Percentiles rank a stretch among this genome's conserved stretches.
These are phyloP conservation scores for Fusarium sp. DNA, from an alignment of 2,329 filamentous ascomycete genomes.

Conservation along the genomic window DNA sequence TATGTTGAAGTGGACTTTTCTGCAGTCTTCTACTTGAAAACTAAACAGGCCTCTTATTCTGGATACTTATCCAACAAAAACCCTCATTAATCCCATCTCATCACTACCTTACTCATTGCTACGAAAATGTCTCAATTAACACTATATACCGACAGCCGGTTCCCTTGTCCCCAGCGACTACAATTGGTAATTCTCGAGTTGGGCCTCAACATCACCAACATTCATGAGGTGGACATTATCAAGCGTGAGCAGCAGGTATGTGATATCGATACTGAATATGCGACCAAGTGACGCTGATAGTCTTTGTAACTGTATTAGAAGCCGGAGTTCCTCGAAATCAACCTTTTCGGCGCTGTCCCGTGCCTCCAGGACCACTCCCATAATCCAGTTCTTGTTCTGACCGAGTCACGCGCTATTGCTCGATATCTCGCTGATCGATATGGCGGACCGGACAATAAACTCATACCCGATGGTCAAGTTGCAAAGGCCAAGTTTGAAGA, in stretches of 20 bases:
- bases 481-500: not conserved
- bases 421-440: not conserved
- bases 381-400: not conserved
- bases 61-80: rapidly evolving
- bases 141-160: not conserved
- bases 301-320: not conserved
- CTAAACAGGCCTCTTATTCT: not conserved
- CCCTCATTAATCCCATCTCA: not conserved
- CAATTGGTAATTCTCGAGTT: not conserved
- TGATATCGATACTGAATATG: too few relatives aligned
- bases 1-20: not conserved
- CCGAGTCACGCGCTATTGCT: not conserved
- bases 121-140: not conserved
- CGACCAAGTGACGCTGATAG: not conserved
- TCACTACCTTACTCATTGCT: not conserved
- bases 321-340: not conserved
- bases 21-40: not conserved
- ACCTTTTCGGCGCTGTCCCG: not conserved
- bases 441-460: not conserved
- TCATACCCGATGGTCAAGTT: not conserved
- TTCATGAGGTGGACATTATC: not conserved
- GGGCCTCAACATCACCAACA: not conserved
- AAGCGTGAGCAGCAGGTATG: not conserved
- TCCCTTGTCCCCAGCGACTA: not conserved
- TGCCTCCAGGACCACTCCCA: not conserved